phyloP scores from a whole-genome alignment of 768 basidiomycete genomes.

The Mycena leptocephala region DNA sequence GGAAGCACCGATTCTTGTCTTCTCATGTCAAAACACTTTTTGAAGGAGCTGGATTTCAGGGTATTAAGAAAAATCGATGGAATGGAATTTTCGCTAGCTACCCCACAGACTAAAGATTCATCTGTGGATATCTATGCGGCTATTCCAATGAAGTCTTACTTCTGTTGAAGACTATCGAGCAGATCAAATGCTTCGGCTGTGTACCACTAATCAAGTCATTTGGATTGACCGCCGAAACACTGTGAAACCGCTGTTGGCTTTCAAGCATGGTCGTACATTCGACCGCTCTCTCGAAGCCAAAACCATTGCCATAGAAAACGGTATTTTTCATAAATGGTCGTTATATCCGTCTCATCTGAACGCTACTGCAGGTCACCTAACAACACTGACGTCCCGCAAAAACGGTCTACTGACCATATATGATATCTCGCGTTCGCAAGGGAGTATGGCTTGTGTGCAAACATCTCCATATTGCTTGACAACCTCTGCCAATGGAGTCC shows the following conservation, averaged over 20 bases:
- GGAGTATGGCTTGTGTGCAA: constrained; percentile 61
- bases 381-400: constrained; percentile 73
- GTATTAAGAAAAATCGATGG: too few species aligned
- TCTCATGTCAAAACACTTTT: constrained; percentile 61
- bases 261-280: constrained; percentile 72
- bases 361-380: constrained; percentile 59
- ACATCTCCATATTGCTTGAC: constrained; percentile 61
- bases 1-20: constrained; percentile 55
- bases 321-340: constrained; percentile 39
- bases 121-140: constrained; percentile 54
- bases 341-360: too few species aligned
- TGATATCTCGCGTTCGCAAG: constrained; percentile 65
- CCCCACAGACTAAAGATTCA: constrained; percentile 47
- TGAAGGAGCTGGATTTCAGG: constrained; percentile 69
- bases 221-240: constrained; percentile 81
- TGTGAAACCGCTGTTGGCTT: constrained; percentile 72
- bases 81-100: not conserved
- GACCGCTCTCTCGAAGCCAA: constrained; percentile 71
- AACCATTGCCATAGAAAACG: constrained; percentile 53
- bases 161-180: constrained; percentile 63
- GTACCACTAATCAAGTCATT: constrained; percentile 73
- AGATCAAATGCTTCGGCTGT: constrained; percentile 66
- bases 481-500: constrained; percentile 40
- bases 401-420: constrained; percentile 77
- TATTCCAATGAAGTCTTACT: constrained; percentile 63